Base-by-base conservation (phyloP, 1,139 yeast species). In the Zygoascus meyerae region DNA sequence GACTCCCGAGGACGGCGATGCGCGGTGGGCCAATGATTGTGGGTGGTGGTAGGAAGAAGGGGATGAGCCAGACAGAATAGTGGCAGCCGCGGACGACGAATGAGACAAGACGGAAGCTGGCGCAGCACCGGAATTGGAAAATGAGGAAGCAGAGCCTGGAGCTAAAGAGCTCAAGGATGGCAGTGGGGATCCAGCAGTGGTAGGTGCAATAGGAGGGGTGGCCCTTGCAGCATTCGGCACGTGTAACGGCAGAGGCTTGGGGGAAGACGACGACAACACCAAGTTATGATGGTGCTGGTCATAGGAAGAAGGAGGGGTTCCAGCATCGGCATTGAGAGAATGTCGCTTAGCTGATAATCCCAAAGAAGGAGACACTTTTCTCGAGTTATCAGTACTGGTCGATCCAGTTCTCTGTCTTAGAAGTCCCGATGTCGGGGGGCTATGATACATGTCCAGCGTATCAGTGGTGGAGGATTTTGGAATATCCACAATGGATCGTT, bases 381-480 rank as follows among this genome's bases (percentile, higher is more conserved):
- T 29, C 17, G 43, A 40, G 21, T 31, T 16, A 14, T 15, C 35
- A 12, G 34, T 32, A 15, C 33, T 26, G 17, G 29, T 28, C 3
- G 42, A 32, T 11, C 38, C 46, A 17, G 41, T 36, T 29, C 18
- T 33, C 34, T 29, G 46, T 17, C 34, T 34, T 12, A 14, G 18
- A 6, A 40, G 15, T 12, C 17, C 29, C 15, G 29, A 29, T 6
- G 37, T n/a, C 6, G 36, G 43, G n/a, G 43, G 35, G 12, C 32
- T 34, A 7, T 12, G 17, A 28, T 32, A 33, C 12, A 37, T 15
- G 15, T 40, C 40, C 33, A 45, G 12, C 14, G 37, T 37, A 28
- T 40, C 45, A 30, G 48, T 45, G 21, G 40, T 26, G 14, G 42
- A 15, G 14, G 39, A 29, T n/a, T 40, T 40, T 7, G 48, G 48